Evolutionary conservation across 164 flowering plant genomes (phyloP), one percentile per base, ranked within the genome.

Genomic region (Pachysandra terminalis): DNA sequence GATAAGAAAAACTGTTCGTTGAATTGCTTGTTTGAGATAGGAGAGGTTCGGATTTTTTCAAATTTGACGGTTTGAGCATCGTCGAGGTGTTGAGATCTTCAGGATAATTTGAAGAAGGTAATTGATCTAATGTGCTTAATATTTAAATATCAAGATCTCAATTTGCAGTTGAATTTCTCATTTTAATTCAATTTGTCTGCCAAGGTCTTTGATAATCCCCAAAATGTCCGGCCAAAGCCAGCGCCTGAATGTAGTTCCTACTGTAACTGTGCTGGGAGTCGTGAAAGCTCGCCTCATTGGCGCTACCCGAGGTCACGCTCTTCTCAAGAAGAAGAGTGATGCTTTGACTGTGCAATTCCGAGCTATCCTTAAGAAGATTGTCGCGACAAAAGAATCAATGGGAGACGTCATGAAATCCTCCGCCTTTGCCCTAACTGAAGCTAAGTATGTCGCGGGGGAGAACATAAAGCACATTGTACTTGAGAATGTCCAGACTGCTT

Each of bases 301-400:
- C 48, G 98, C 98, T 17, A 94, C 98, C 3, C 81, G 98, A 70
- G 98, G 97, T 57, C 98, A 94, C 64, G 97, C 98, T 60, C 88
- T 91, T 26, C 90, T 94, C 59, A 94, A 94, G 84, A 94, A 94
- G 87, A 94, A 94, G 81, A 88, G 96, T 67, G 98, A 94, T 74
- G 98, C 98, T 52, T 76, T 94, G 25, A 94, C 98, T 6, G 86
- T 89, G 28, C 97, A 91, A 64, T 94, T 94, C 66, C 91, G 98
- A 23, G 87, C 81, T 75, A 90, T 94, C 63, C 87, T 94, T 15
- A 91, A 90, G 80, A 87, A 88, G 60, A 94, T 94, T 58, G 98
- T 94, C 15, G 73, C 90, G 0, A 81, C 96, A 5, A 94, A 94
- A 63, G 97, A 94, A 71, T 80, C 90, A 6, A 91, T 94, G 97